A percentile compares a stretch with the other conserved stretches of the same genome.
phyloP scores from a whole-genome alignment of 2,329 filamentous ascomycete species.

The Penicillium sp. region DNA sequence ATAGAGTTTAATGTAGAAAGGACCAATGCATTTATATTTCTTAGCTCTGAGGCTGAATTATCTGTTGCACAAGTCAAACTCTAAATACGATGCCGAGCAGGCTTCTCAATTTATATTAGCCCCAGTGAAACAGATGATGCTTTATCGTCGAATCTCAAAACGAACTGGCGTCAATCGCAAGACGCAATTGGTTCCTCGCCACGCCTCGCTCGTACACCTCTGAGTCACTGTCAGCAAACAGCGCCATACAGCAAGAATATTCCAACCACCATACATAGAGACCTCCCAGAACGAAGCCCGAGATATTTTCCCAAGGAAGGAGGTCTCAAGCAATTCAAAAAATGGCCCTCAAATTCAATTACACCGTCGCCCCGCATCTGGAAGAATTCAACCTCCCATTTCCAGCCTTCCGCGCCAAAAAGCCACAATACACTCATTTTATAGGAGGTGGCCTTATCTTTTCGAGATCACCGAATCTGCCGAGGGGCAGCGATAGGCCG shows the following conservation, averaged over 20 bases:
- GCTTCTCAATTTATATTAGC: not conserved
- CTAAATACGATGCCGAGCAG: not conserved
- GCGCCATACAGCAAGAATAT: not conserved
- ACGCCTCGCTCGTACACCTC: not conserved
- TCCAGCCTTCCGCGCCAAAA: constrained; percentile 29
- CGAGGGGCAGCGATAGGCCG: not conserved
- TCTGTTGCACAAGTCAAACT: not conserved
- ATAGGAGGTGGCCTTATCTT: constrained; percentile 38
- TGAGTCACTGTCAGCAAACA: not conserved
- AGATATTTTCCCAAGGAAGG: not conserved
- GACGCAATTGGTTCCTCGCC: not conserved
- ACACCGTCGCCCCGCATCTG: constrained; percentile 32
- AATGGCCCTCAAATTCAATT: constrained; percentile 12
- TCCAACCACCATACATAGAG: not conserved
- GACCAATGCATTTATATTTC: not conserved
- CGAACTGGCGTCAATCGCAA: not conserved
- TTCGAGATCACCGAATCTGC: constrained; percentile 13
- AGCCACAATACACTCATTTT: constrained; percentile 36
- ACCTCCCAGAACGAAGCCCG: not conserved
- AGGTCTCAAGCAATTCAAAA: not conserved
- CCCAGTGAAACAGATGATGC: not conserved
- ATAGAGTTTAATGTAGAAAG: not conserved
- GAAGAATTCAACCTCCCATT: constrained; percentile 35
- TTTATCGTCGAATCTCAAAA: not conserved
- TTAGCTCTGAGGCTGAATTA: not conserved